phyloP scores from a whole-genome alignment of 257 asterid species.

The Penstemon newberryi region DNA sequence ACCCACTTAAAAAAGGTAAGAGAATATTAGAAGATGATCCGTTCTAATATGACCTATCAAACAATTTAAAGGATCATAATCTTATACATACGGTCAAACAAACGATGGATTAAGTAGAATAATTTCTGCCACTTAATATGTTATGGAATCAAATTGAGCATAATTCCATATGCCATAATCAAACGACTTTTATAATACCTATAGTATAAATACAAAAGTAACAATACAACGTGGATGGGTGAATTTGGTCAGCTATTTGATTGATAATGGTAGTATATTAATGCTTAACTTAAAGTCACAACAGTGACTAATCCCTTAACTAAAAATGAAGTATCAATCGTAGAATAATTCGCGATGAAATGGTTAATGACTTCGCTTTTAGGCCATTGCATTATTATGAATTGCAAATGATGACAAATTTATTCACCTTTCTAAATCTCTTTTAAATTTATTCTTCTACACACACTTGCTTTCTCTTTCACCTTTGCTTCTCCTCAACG shows the following conservation, averaged over 20 bases:
- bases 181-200: not conserved
- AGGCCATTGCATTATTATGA: conserved; percentile 25
- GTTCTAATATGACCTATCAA: too few species aligned
- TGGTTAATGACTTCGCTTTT: not conserved
- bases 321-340: conserved; percentile 19
- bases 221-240: conserved; percentile 19
- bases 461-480: conserved; percentile 37
- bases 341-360: not conserved
- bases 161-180: not conserved
- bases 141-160: not conserved
- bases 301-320: conserved; percentile 30
- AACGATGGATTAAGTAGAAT: too few species aligned
- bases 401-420: conserved; percentile 26
- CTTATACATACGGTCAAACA: too few species aligned
- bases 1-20: too few species aligned
- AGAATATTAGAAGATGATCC: too few species aligned
- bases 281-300: conserved; percentile 17
- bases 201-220: not conserved
- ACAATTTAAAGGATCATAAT: too few species aligned
- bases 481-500: conserved; percentile 73
- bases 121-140: too few species aligned
- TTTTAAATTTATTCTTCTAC: conserved; percentile 7
- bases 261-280: conserved; percentile 9
- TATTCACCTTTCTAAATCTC: conserved; percentile 26
- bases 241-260: conserved; percentile 21